These are phyloP conservation scores for Sarcodon aspratus DNA, from an alignment of 768 basidiomycete species.

Conservation along the genomic window DNA sequence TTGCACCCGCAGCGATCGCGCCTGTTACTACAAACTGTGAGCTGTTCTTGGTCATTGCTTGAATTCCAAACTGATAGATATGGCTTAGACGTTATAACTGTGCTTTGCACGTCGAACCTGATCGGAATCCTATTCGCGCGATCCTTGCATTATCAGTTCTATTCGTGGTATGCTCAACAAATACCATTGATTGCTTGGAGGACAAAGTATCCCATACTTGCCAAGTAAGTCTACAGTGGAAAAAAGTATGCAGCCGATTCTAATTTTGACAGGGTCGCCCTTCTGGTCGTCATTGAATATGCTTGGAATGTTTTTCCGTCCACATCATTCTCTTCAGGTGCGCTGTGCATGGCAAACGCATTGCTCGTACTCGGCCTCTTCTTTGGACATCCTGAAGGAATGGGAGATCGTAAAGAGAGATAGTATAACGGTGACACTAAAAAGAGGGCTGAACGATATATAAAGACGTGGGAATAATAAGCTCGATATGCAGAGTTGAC, in stretches of 20 bases:
- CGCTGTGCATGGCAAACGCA: slow-evolving; percentile 40
- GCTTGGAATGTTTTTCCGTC: slow-evolving; percentile 88
- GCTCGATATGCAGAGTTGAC: neutral
- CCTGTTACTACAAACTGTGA: slow-evolving; percentile 55
- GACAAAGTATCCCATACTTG: slow-evolving; percentile 45
- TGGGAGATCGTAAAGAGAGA: too few relatives aligned
- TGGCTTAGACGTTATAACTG: slow-evolving; percentile 56
- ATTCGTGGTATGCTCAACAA: slow-evolving; percentile 93
- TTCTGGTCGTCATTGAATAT: slow-evolving; percentile 63
- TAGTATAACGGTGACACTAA: too few relatives aligned
- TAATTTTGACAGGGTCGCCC: slow-evolving; percentile 35
- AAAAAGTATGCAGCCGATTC: too few relatives aligned
- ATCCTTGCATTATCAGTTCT: slow-evolving; percentile 97
- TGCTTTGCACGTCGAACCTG: slow-evolving; percentile 85
- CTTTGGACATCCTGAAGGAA: slow-evolving; percentile 34
- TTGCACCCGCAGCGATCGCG: slow-evolving; percentile 31
- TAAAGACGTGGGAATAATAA: too few relatives aligned
- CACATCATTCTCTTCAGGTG: slow-evolving; percentile 49
- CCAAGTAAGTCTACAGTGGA: slow-evolving; percentile 36
- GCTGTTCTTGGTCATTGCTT: slow-evolving; percentile 11
- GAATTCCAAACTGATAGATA: slow-evolving; percentile 7
- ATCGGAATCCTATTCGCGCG: slow-evolving; percentile 88
- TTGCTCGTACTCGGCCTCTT: slow-evolving; percentile 45
- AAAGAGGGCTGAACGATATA: neutral
- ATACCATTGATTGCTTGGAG: slow-evolving; percentile 76